Base-by-base conservation (phyloP, 495 filamentous ascomycete genomes). In the Penicillium simplicissimum region DNA sequence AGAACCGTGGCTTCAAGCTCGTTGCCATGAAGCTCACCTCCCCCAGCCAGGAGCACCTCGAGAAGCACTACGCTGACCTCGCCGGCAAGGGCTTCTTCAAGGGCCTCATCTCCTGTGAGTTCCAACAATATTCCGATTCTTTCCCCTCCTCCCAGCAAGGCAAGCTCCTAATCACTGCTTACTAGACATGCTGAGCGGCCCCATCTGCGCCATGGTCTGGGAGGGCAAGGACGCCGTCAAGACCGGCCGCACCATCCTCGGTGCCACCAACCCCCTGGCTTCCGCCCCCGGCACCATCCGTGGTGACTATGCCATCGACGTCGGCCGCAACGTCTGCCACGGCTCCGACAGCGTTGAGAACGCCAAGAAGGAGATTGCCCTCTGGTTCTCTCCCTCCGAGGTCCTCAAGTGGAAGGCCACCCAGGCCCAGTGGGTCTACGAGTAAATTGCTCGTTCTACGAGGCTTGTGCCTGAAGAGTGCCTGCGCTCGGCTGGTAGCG, bases 311-410 rank as follows among this genome's bases (percentile, higher is more conserved):
- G 85, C 85, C 70, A 85, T 88, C 57, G 91, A 93, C 72, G 90
- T 95, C 71, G 95, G 95, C 81, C 92, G 95, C 76, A 98, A 98
- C 85, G 91, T 98, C 80, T 97, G 95, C 88, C 95, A 98, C 86
- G 95, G 95, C 75, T 96, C 92, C 79, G 95, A 98, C 87, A 86
- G 84, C 80, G 93, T 98, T 79, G 95, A 98, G 86, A 95, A 83
- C 82, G 95, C 95, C 79, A 87, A 98, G 89, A 97, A 97, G 90
- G 95, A 98, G 85, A 98, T 98, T 75, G 89, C 85, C 67, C 88
- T 97, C 72, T 98, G 95, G 95, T 98, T 98, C 90, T 82, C 86
- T 76, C 78, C 87, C 67, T 87, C 85, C 66, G 95, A 98, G 79
- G 69, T 96, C 70, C 78, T 90, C 78, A 81, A 69, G 76, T 98